A percentile compares a stretch with the other conserved stretches of the same genome.
phyloP scores from a whole-genome alignment of 1,139 yeast genomes.

The Zhuliangozyma blackwelliae region DNA sequence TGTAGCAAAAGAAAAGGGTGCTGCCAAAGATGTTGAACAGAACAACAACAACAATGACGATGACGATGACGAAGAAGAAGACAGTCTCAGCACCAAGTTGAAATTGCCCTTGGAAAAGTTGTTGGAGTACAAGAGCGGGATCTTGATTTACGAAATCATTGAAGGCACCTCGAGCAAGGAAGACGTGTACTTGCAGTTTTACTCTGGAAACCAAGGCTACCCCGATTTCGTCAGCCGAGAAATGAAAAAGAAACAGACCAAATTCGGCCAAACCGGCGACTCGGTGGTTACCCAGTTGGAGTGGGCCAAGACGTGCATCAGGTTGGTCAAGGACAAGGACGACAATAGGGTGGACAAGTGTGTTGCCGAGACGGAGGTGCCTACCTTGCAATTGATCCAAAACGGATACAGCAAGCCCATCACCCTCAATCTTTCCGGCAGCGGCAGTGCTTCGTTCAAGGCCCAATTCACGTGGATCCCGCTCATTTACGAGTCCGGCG shows the following conservation, averaged over 20 bases:
- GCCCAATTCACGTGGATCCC: constrained; percentile 81
- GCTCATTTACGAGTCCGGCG: constrained; percentile 43
- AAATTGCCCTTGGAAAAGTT: constrained; percentile 63
- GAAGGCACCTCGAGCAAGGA: constrained; percentile 53
- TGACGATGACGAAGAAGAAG: constrained; percentile 29
- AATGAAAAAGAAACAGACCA: constrained; percentile 31
- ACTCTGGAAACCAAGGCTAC: constrained; percentile 70
- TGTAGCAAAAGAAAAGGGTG: constrained; percentile 14
- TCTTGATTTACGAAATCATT: constrained; percentile 62
- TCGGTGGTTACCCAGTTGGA: constrained; percentile 70
- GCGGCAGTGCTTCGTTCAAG: constrained; percentile 44
- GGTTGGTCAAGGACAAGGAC: constrained; percentile 52
- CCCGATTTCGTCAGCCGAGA: constrained; percentile 54
- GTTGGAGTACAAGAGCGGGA: constrained; percentile 65
- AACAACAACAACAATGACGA: constrained; percentile 21
- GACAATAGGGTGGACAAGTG: constrained; percentile 54
- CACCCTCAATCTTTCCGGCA: constrained; percentile 44
- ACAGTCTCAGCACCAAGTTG: constrained; percentile 40
- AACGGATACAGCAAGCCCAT: constrained; percentile 62
- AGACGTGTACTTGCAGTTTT: constrained; percentile 63
- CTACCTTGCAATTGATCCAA: constrained; percentile 64
- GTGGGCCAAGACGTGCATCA: constrained; percentile 62
- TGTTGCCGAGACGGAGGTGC: constrained; percentile 59
- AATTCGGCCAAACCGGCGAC: constrained; percentile 65
- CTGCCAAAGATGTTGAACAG: constrained; percentile 9